These are phyloP conservation scores for Cyberlindnera petersonii DNA, from an alignment of 805 yeast species.

Conservation along the genomic window DNA sequence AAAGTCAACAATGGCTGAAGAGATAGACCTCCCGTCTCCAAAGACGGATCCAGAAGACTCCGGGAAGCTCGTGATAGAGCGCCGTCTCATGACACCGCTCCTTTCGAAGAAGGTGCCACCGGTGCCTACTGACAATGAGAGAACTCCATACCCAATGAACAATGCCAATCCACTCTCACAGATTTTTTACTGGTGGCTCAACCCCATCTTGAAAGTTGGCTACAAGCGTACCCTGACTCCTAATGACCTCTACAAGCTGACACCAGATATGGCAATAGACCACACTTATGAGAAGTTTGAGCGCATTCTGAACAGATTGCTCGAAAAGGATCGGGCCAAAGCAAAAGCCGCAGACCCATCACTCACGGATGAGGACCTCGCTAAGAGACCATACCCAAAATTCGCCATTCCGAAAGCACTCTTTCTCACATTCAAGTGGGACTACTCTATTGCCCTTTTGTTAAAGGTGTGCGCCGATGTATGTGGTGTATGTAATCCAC, in stretches of 20 bases:
- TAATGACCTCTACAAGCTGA: slow-evolving; percentile 52
- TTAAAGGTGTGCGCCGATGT: slow-evolving; percentile 45
- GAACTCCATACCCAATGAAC: slow-evolving; percentile 42
- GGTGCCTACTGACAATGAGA: slow-evolving; percentile 47
- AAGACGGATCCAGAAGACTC: slow-evolving; percentile 7
- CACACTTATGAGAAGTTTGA: slow-evolving; percentile 37
- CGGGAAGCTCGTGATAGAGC: slow-evolving; percentile 26
- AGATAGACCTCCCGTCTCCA: not conserved
- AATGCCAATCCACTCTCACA: slow-evolving; percentile 38
- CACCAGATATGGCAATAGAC: slow-evolving; percentile 40
- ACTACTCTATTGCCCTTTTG: slow-evolving; percentile 38
- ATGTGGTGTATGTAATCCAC: slow-evolving; percentile 48
- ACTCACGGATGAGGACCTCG: slow-evolving; percentile 36
- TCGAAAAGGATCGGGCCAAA: slow-evolving; percentile 30
- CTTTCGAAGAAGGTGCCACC: slow-evolving; percentile 44
- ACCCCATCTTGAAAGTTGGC: slow-evolving; percentile 60
- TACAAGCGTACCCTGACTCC: slow-evolving; percentile 68
- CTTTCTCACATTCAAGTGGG: slow-evolving; percentile 45
- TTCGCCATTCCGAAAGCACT: slow-evolving; percentile 39
- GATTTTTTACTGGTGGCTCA: slow-evolving; percentile 63
- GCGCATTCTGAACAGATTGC: slow-evolving; percentile 29
- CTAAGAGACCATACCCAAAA: slow-evolving; percentile 40
- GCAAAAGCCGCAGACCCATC: slow-evolving; percentile 33
- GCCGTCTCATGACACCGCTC: slow-evolving; percentile 33
- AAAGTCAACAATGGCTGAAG: not conserved